Base-by-base conservation (phyloP, 192 early-diverging fungal genomes). In the Gigaspora rosea region DNA sequence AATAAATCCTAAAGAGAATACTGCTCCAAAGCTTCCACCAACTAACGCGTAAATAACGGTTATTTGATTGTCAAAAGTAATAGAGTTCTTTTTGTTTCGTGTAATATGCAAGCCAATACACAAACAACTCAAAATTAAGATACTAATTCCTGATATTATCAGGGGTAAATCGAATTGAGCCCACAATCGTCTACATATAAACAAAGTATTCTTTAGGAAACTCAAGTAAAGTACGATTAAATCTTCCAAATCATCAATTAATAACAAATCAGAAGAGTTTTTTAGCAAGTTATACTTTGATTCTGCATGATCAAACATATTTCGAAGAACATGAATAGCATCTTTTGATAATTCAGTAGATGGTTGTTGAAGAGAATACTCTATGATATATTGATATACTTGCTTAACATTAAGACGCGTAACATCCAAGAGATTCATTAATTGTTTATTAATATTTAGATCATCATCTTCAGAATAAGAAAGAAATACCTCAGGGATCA, bases 401-500 rank as follows among this genome's bases (percentile, higher is more conserved):
- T 95, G 94, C 1, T 82, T 70, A 0, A 92, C 90, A 77, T 95
- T 95, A 32, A 85, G 59, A 0, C 89, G 84, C 11, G 85, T 79
- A 27, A 86, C 88, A 27, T 85, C 79, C 32, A 94, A 77, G 2
- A 93, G 78, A 69, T 83, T 82, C n/a, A 78, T 35, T 2, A 82
- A 54, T 16, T 80, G 74, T n/a, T 82, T 15, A 3, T 77, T 70
- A 12, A 76, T 74, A 72, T 33, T 72, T 67, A n/a, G 4, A 35
- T 20, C 8, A 6, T 47, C 35, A 33, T 64, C 8, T 41, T 81
- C 74, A 12, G 54, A 54, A 32, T 62, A 66, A 3, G 79, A 78
- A 7, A 85, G 88, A 68, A 99, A 91, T 7, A 95, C 78, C 78
- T 99, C 95, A 1, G 97, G 96, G 27, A 99, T 92, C 8, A 93